These are phyloP conservation scores for Rhizopogon vulgaris DNA, from an alignment of 768 basidiomycete species.

Conservation along the genomic window DNA sequence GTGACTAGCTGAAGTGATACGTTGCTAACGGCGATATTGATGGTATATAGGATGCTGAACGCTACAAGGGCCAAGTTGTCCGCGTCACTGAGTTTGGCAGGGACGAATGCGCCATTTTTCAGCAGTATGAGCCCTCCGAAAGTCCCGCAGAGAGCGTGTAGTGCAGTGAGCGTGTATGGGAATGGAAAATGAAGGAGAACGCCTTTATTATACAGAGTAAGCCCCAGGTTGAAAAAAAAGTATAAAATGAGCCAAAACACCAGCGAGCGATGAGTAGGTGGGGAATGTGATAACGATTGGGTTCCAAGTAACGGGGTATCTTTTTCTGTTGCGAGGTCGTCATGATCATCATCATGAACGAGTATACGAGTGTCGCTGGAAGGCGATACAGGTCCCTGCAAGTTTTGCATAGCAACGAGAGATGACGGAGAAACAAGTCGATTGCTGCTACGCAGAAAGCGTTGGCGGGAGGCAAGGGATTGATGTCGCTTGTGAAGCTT, in stretches of 20 bases:
- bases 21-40: constrained; percentile 96
- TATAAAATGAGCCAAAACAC: constrained; percentile 72
- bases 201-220: constrained; percentile 94
- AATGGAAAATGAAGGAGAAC: constrained; percentile 91
- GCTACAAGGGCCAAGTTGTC: constrained; percentile 61
- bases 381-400: constrained; percentile 6
- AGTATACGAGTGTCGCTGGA: constrained; percentile 4
- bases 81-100: constrained; percentile 42
- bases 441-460: background rate
- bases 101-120: constrained; percentile 49
- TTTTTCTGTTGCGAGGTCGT: background rate
- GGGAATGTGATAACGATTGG: constrained; percentile 1
- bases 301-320: background rate
- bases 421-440: background rate
- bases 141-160: constrained; percentile 84
- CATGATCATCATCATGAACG: background rate
- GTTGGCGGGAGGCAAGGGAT: background rate
- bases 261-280: constrained; percentile 21
- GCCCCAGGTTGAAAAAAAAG: constrained; percentile 84
- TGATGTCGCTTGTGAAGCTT: background rate
- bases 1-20: constrained; percentile 84
- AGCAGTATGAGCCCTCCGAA: constrained; percentile 71
- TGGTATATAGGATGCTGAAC: constrained; percentile 87
- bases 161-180: constrained; percentile 89
- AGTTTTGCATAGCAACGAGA: background rate